Conservation (phyloP, 306 rosid species). For the Rubus parviflorus region DNA sequence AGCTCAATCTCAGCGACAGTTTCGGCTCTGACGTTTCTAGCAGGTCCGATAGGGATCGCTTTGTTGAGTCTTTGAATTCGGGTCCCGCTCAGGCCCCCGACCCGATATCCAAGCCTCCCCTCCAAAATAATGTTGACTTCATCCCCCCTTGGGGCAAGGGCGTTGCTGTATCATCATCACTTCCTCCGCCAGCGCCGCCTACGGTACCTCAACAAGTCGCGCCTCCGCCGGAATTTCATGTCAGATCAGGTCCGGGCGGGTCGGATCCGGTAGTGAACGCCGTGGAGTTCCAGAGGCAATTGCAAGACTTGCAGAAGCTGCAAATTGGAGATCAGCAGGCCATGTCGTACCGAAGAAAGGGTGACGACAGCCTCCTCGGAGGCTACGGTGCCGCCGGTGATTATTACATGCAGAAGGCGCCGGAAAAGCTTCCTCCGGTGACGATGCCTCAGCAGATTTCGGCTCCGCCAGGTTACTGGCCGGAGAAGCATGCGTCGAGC, state of each 20-base stretch:
- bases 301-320: conserved; percentile 42
- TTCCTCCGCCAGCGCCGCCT: conserved; percentile 26
- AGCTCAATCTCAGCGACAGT: conserved; percentile 14
- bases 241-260: conserved; percentile 26
- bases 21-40: conserved; percentile 31
- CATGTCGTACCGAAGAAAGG: conserved; percentile 51
- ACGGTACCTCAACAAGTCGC: conserved; percentile 48
- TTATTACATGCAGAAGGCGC: conserved; percentile 48
- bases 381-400: conserved; percentile 59
- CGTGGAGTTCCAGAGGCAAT: conserved; percentile 65
- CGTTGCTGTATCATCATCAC: conserved; percentile 30
- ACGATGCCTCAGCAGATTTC: conserved; percentile 14
- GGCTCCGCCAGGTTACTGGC: conserved; percentile 53
- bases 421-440: conserved; percentile 50
- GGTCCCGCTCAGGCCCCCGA: conserved; percentile 38
- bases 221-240: conserved; percentile 38
- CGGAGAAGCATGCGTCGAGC: conserved; percentile 50
- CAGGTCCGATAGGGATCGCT: conserved; percentile 51
- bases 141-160: conserved; percentile 62
- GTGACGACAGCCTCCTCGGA: conserved; percentile 48
- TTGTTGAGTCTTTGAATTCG: conserved; percentile 55
- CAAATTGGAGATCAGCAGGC: conserved; percentile 56
- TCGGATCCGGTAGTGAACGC: conserved; percentile 46
- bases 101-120: conserved; percentile 37
- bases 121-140: conserved; percentile 50